Conservation (phyloP, 2,329 filamentous ascomycete genomes). For the Cryphonectria carpinicola region DNA sequence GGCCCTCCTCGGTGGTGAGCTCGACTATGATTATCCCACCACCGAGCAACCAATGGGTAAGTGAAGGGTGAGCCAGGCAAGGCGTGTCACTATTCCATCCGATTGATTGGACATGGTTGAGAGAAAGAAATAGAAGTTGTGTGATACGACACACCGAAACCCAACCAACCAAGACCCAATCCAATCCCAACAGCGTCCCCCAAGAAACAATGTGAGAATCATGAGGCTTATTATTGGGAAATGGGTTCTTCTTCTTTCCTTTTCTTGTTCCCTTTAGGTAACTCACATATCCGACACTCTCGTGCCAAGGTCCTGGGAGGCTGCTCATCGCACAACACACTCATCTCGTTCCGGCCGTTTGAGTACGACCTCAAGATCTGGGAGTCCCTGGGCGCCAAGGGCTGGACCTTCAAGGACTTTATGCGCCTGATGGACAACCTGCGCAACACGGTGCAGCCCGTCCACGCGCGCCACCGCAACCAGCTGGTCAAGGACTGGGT, state of each 20-base stretch:
- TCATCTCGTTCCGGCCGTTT: conserved; percentile 91
- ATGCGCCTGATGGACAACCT: conserved; percentile 81
- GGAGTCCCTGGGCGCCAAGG: conserved; percentile 79
- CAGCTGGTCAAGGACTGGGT: conserved; percentile 93
- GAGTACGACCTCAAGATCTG: conserved; percentile 86
- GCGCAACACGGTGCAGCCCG: conserved; percentile 87
- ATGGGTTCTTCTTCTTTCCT: neutral
- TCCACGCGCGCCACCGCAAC: conserved; percentile 83
- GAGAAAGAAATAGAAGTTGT: neutral
- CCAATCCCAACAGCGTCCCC: neutral
- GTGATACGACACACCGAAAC: neutral
- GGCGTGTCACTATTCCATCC: too few species aligned
- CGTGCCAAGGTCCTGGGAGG: conserved; percentile 90
- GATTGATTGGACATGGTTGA: neutral
- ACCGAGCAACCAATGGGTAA: conserved; percentile 81
- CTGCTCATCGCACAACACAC: conserved; percentile 91
- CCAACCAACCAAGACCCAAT: neutral
- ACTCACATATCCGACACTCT: conserved; percentile 90
- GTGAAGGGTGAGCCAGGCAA: conserved; percentile 28
- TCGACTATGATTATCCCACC: conserved; percentile 90
- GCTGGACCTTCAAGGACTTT: conserved; percentile 86
- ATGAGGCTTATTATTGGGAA: conserved; percentile 22
- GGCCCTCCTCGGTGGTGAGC: conserved; percentile 78
- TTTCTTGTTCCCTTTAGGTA: conserved; percentile 57
- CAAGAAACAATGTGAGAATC: neutral